These are phyloP conservation scores for Sugiyamaella paludigena DNA, from an alignment of 1,139 yeast species.

Conservation along the genomic window DNA sequence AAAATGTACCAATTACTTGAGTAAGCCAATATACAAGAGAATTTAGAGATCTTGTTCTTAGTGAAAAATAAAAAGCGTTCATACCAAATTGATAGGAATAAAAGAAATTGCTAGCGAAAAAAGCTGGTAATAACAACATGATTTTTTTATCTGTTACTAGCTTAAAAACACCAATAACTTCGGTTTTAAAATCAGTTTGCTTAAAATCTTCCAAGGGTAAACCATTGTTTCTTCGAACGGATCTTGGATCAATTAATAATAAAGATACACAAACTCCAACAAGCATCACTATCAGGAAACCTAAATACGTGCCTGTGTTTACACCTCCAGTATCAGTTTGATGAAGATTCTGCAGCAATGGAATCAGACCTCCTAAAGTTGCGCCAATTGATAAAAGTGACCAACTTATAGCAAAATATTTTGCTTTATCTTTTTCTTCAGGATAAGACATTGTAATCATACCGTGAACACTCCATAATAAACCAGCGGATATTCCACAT, in stretches of 20 bases:
- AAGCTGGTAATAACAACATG: slow-evolving; percentile 22
- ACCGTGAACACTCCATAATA: slow-evolving; percentile 25
- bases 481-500: slow-evolving; percentile 24
- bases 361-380: slow-evolving; percentile 22
- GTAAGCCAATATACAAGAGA: slow-evolving; percentile 23
- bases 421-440: slow-evolving; percentile 21
- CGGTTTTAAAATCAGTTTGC: slow-evolving; percentile 19
- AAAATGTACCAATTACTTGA: slow-evolving; percentile 21
- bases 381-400: slow-evolving; percentile 24
- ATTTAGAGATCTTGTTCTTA: slow-evolving; percentile 23
- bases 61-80: slow-evolving; percentile 24
- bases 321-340: slow-evolving; percentile 21
- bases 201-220: slow-evolving; percentile 18
- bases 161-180: slow-evolving; percentile 17
- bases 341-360: slow-evolving; percentile 19
- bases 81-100: slow-evolving; percentile 25
- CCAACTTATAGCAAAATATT: slow-evolving; percentile 21
- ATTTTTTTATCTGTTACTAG: slow-evolving; percentile 21
- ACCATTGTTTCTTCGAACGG: slow-evolving; percentile 20
- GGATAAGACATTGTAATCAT: slow-evolving; percentile 24
- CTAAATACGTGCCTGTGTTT: slow-evolving; percentile 23
- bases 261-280: slow-evolving; percentile 19
- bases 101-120: slow-evolving; percentile 23
- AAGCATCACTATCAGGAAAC: slow-evolving; percentile 22
- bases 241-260: slow-evolving; percentile 15